Conservation (phyloP, 2,329 filamentous ascomycete genomes). For the Fulvia fulva region DNA sequence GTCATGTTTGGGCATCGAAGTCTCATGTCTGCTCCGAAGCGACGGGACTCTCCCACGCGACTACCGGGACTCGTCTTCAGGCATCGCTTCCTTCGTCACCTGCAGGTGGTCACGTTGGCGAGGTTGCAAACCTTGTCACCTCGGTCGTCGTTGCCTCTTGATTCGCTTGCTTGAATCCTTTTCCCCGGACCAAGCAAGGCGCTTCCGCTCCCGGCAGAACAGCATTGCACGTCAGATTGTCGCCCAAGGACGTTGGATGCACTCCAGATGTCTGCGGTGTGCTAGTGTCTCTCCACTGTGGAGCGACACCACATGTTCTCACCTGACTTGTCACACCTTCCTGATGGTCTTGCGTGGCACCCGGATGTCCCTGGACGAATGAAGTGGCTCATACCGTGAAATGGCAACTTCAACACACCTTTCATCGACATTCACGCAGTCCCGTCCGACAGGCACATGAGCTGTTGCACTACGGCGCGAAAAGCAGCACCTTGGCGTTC, state of each 20-base stretch:
- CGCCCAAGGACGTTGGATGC: not conserved
- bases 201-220: not conserved
- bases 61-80: no score
- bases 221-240: not conserved
- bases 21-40: not conserved
- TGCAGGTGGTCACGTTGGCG: no score
- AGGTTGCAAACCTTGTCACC: no score
- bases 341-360: not conserved
- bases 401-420: not conserved
- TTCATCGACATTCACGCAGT: no score
- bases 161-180: not conserved
- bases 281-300: not conserved
- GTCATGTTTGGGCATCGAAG: not conserved
- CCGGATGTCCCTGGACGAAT: not conserved
- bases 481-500: no score
- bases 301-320: not conserved
- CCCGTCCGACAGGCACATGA: no score
- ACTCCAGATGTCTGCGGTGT: not conserved
- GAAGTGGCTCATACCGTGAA: not conserved
- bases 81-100: no score
- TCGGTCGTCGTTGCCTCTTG: not conserved
- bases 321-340: slow-evolving; percentile 6
- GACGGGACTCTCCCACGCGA: no score
- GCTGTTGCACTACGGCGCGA: no score
- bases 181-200: not conserved